A percentile compares a stretch with the other conserved stretches of the same genome.
Evolutionary conservation across 2,329 filamentous ascomycete species (phyloP).

Genomic region (Remersonia thermophila): DNA sequence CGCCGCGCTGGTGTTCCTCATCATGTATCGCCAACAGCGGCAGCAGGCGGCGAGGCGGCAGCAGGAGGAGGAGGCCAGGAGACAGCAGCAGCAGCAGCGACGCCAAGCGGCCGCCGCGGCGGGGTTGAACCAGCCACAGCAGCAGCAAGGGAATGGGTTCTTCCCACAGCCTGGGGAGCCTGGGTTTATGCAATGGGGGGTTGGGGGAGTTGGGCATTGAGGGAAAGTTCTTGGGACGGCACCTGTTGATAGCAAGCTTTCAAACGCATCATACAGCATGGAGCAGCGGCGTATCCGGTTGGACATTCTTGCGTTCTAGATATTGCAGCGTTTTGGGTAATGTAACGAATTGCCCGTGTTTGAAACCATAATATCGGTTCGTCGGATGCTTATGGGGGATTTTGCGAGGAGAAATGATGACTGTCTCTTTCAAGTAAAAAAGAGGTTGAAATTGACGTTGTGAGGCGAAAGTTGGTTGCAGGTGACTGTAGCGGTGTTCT

Average conservation of each 20-base stretch:
- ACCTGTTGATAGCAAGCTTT: too few species aligned
- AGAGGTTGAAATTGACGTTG: too few species aligned
- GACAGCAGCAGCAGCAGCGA: neutral
- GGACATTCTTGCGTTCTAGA: neutral
- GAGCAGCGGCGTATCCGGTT: slow-evolving; percentile 8
- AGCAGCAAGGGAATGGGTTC: slow-evolving; percentile 3
- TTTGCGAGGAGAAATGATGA: too few species aligned
- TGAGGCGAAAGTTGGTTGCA: too few species aligned
- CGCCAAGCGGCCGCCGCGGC: neutral
- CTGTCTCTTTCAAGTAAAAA: too few species aligned
- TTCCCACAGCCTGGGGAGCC: slow-evolving; percentile 51
- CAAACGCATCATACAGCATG: slow-evolving; percentile 5
- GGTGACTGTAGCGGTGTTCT: too few species aligned
- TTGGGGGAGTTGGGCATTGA: slow-evolving; percentile 51
- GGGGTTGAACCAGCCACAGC: neutral
- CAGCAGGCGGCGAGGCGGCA: slow-evolving; percentile 42
- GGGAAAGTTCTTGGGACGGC: neutral
- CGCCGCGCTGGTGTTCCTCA: slow-evolving; percentile 58
- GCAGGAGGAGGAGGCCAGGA: neutral
- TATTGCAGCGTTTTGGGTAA: neutral
- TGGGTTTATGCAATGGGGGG: slow-evolving; percentile 51
- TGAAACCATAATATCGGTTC: neutral
- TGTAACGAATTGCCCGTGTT: neutral
- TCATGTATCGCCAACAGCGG: slow-evolving; percentile 68
- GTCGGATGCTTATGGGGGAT: too few species aligned